Base-by-base conservation (phyloP, 352 stramenopile genomes). In the Globisporangium camurandrum region DNA sequence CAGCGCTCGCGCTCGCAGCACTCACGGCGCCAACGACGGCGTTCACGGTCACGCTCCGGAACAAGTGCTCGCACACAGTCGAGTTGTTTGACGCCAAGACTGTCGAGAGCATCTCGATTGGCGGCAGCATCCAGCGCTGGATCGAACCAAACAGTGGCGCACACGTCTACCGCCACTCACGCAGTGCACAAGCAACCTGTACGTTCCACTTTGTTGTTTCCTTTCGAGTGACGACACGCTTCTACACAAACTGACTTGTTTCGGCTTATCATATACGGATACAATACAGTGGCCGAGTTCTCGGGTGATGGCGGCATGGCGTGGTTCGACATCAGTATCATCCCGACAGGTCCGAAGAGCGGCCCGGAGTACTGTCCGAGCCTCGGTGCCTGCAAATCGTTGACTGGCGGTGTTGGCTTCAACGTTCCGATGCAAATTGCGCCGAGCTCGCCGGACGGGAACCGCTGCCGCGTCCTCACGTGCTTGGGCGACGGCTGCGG, bases 321-420 rank as follows among this genome's bases (percentile, higher is more conserved):
- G 16, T 89, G 78, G 75, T 89, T 71, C 59, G 78, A 87, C 46
- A 87, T 89, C 62, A 85, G 70, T 38, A 89, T 84, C 54, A 86
- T 89, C 63, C 78, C 78, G 4, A 86, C 76, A 5, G 66, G 75
- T 3, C 56, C 67, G 3, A 61, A 56, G 43, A 60, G 61, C 49
- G 69, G 60, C 0, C 75, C 78, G 1, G 69, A 72, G 19, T 63
- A 74, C 43, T 89, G 78, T 49, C 20, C 22, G 19, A 82, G 61
- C 34, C 62, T 87, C 20, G 61, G 62, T 2, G 61, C 63, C 11
- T 87, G 75, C 49, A 86, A 84, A 62, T 49, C 26, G 1, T 39
- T 63, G 46, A 88, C 74, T 17, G 77, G 77, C 38, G 73, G 67
- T 26, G 59, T 75, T 17, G 73, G 75, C 38, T 89, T 78, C 61